These are phyloP conservation scores for Hyphodiscus hymeniophilus DNA, from an alignment of 495 filamentous ascomycete species.

Conservation along the genomic window DNA sequence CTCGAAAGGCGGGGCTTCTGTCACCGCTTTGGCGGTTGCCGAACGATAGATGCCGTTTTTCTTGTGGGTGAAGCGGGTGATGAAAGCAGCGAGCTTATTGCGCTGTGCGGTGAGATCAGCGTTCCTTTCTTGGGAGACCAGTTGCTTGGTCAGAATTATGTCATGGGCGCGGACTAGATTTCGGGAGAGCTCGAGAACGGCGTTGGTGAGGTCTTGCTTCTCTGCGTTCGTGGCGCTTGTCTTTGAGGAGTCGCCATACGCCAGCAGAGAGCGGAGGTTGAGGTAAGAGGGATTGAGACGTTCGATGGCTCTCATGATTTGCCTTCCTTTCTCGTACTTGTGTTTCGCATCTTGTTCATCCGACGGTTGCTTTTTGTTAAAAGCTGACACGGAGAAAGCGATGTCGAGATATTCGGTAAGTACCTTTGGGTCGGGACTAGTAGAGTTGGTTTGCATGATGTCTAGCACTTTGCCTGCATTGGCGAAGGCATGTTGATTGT, in stretches of 20 bases:
- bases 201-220: not conserved
- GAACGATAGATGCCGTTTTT: not conserved
- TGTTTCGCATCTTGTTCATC: not conserved
- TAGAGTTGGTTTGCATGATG: slow-evolving; percentile 40
- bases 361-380: not conserved
- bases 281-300: slow-evolving; percentile 13
- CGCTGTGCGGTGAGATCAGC: slow-evolving; percentile 6
- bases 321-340: slow-evolving; percentile 10
- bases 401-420: slow-evolving; percentile 31
- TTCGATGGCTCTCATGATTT: slow-evolving; percentile 18
- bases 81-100: slow-evolving; percentile 14
- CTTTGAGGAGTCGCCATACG: not conserved
- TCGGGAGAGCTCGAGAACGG: not conserved
- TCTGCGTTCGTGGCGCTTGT: not conserved
- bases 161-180: slow-evolving; percentile 19
- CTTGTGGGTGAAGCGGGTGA: not conserved
- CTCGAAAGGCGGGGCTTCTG: not conserved
- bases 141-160: slow-evolving; percentile 12
- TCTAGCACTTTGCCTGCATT: slow-evolving; percentile 50
- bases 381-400: slow-evolving; percentile 15
- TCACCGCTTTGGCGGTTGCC: not conserved
- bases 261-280: slow-evolving; percentile 14
- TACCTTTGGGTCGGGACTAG: slow-evolving; percentile 33
- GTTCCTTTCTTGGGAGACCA: slow-evolving; percentile 6
- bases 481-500: slow-evolving; percentile 52